phyloP scores from a whole-genome alignment of 352 stramenopile genomes.

The Lagenidium giganteum region DNA sequence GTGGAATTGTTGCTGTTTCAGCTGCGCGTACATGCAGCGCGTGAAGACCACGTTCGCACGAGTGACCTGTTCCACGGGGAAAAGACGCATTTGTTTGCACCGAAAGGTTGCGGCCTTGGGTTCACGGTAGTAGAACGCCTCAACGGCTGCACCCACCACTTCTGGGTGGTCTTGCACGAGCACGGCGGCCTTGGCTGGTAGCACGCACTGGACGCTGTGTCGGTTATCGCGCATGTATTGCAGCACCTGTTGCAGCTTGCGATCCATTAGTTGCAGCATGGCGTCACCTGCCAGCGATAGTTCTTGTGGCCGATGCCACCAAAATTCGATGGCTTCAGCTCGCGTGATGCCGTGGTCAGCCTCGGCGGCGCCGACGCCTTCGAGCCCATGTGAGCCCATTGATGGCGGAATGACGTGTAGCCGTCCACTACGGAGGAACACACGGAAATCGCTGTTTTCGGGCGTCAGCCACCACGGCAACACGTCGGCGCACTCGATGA shows the following conservation, averaged over 20 bases:
- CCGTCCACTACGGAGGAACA: constrained; percentile 37
- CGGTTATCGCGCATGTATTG: constrained; percentile 39
- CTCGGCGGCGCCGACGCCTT: constrained; percentile 10
- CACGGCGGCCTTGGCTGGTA: constrained; percentile 33
- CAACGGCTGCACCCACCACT: constrained; percentile 41
- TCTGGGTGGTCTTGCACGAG: constrained; percentile 19
- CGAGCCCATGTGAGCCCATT: too few species aligned
- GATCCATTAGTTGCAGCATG: constrained; percentile 34
- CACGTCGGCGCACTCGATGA: constrained; percentile 69
- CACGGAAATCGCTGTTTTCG: constrained; percentile 37
- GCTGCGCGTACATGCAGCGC: too few species aligned
- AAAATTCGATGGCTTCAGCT: too few species aligned
- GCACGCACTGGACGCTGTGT: constrained; percentile 40
- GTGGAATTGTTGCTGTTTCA: too few species aligned
- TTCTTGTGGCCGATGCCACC: too few species aligned
- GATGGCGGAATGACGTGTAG: constrained; percentile 35
- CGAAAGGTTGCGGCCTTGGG: too few species aligned
- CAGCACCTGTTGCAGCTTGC: constrained; percentile 33
- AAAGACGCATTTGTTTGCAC: too few species aligned
- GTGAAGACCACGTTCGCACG: too few species aligned
- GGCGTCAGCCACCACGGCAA: constrained; percentile 65
- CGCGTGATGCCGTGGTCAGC: constrained; percentile 9
- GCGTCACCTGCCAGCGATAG: constrained; percentile 20
- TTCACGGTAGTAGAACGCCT: constrained; percentile 75
- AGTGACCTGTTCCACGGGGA: too few species aligned